Conservation (phyloP, 495 filamentous ascomycete genomes). For the Hypomontagnella submonticulosa region DNA sequence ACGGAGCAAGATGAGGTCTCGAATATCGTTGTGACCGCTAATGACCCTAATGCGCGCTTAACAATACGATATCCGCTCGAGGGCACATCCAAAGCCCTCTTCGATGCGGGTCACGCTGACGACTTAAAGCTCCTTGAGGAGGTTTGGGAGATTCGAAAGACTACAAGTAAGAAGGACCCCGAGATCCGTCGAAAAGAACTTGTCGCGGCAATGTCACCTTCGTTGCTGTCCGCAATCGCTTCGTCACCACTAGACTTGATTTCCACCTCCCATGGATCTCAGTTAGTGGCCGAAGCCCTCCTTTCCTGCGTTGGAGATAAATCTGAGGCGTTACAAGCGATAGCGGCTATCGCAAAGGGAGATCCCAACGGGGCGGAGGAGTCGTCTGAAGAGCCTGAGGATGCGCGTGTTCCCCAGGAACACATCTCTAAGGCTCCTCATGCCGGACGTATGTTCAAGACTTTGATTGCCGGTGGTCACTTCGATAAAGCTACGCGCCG, state of each 20-base stretch:
- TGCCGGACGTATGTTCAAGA: slow-evolving; percentile 88
- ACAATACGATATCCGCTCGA: slow-evolving; percentile 87
- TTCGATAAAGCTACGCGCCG: slow-evolving; percentile 77
- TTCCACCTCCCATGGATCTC: slow-evolving; percentile 81
- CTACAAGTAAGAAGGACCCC: slow-evolving; percentile 91
- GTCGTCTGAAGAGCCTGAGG: slow-evolving; percentile 50
- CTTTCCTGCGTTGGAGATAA: slow-evolving; percentile 81
- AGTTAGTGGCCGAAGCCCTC: slow-evolving; percentile 84
- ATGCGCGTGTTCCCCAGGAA: slow-evolving; percentile 34
- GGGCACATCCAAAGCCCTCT: slow-evolving; percentile 74
- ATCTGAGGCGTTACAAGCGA: slow-evolving; percentile 70
- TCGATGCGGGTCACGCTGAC: slow-evolving; percentile 65
- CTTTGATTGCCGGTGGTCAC: slow-evolving; percentile 83
- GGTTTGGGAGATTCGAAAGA: slow-evolving; percentile 77
- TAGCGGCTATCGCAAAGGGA: slow-evolving; percentile 75
- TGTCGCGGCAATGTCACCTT: slow-evolving; percentile 70
- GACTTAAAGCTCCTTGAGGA: slow-evolving; percentile 76
- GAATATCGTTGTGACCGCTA: slow-evolving; percentile 71
- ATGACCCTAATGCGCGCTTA: slow-evolving; percentile 77
- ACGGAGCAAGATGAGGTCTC: slow-evolving; percentile 66
- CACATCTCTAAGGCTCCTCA: slow-evolving; percentile 70
- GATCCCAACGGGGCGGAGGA: slow-evolving; percentile 63
- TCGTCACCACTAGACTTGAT: slow-evolving; percentile 73
- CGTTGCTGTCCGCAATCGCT: slow-evolving; percentile 76
- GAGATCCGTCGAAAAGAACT: slow-evolving; percentile 79